Conservation (phyloP, 345 rosid species). For the Brassica carinata region DNA sequence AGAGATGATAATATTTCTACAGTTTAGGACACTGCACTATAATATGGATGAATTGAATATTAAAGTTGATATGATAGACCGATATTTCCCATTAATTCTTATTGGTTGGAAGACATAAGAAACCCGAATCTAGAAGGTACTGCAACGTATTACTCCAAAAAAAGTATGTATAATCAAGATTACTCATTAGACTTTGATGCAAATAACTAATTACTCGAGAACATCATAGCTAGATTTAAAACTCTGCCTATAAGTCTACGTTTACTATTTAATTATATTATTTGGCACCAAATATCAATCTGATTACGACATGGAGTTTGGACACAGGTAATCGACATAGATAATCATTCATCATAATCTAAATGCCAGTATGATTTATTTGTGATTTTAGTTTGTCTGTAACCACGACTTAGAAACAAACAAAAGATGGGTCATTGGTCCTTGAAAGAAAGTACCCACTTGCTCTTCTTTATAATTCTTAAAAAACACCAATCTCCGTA, state of each 20-base stretch:
- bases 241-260: not conserved
- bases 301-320: conserved; percentile 22
- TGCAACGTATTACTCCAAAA: not conserved
- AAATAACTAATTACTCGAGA: not conserved
- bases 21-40: not conserved
- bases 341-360: too few relatives aligned
- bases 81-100: not conserved
- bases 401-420: conserved; percentile 5
- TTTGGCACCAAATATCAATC: not conserved
- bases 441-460: conserved; percentile 29
- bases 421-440: conserved; percentile 30
- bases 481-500: conserved; percentile 38
- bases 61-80: not conserved
- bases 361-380: too few relatives aligned
- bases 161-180: not conserved
- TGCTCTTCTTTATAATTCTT: conserved; percentile 29
- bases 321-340: not conserved
- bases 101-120: too few relatives aligned
- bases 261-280: not conserved
- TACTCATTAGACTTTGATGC: not conserved
- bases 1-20: not conserved
- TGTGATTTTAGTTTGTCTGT: conserved; percentile 11
- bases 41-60: not conserved
- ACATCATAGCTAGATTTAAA: not conserved
- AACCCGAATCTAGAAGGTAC: too few relatives aligned